Evolutionary conservation across 768 basidiomycete species (phyloP), one percentile per base, ranked within the genome.

Genomic region (Clavaria fumosa): DNA sequence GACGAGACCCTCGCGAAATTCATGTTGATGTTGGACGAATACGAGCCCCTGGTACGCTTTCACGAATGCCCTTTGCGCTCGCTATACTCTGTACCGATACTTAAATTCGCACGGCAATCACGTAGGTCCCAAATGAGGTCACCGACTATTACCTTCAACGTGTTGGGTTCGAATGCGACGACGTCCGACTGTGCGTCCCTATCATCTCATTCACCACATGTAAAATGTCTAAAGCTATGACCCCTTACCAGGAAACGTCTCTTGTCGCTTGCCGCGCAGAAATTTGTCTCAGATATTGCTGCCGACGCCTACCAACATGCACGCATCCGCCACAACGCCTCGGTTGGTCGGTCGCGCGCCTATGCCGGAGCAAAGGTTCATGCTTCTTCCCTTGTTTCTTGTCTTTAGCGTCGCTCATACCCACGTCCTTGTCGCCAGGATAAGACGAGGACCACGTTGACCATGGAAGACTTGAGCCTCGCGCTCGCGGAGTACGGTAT

Each of bases 301-400:
- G 74, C 84, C 2, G 95, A 99, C 55, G 90, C 95, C 7, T 97
- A 86, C 59, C 90, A 96, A 52, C 93, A 96, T 58, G 95, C 95
- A 5, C 83, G 93, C 21, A 85, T 97, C 50, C 76, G 95, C 24
- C 85, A 86, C 1, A 93, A 86, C 42, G 88, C 85, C 23, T 53
- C 77, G 4, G 73, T 78, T 20, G 80, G 84, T 24, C 69, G 84
- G 11, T 65, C 74, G 20, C 67, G 80, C 19, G 64, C 70, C 7
- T 73, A 70, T 47, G 72, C 74, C 46, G 64, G 69, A 2, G 51
- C 63, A 19, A 51, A 60, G 7, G 78, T 76, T 7, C 67, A 72
- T 30, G 73, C 72, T 10, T 70, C 72, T 30, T 63, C 67, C 30
- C 78, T 80, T 64, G 84, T 79, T 36, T 39, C 65, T 57, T 31